These are phyloP conservation scores for Cryptosporidium xiaoi DNA, from an alignment of 169 alveolate genomes.

Conservation along the genomic window DNA sequence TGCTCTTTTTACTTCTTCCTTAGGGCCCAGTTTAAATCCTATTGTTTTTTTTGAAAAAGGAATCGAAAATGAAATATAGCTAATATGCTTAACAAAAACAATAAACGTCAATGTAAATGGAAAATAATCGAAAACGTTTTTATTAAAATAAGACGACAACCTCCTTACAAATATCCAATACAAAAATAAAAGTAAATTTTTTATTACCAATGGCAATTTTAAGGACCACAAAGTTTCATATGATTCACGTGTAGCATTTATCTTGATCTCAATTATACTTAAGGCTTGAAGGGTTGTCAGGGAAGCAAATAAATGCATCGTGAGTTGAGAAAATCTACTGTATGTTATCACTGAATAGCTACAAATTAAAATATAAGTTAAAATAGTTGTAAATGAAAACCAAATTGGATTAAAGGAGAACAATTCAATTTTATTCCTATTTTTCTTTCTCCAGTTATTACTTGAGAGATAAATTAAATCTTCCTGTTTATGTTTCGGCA, in stretches of 20 bases:
- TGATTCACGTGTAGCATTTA: constrained; percentile 41
- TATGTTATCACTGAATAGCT: constrained; percentile 2
- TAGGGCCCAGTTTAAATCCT: constrained; percentile 64
- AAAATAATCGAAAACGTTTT: constrained; percentile 17
- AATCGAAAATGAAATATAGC: constrained; percentile 5
- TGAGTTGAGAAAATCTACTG: constrained; percentile 4
- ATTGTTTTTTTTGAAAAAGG: constrained; percentile 52
- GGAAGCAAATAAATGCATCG: constrained; percentile 7
- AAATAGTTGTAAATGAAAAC: constrained; percentile 11
- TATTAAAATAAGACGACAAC: constrained; percentile 8
- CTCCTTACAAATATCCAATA: constrained; percentile 33
- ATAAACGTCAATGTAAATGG: constrained; percentile 38
- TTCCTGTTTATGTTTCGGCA: constrained; percentile 58
- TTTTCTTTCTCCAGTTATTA: constrained; percentile 17
- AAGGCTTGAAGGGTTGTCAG: constrained; percentile 1
- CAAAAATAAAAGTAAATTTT: constrained; percentile 34
- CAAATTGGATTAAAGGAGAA: not conserved
- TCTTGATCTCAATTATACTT: constrained; percentile 13
- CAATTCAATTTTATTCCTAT: not conserved
- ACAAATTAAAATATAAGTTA: constrained; percentile 15
- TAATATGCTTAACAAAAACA: constrained; percentile 4
- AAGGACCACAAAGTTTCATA: constrained; percentile 39
- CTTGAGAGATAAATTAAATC: constrained; percentile 36
- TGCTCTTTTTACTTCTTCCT: constrained; percentile 56
- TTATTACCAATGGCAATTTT: constrained; percentile 44